Conservation (phyloP, 2,329 filamentous ascomycete species). For the Xylariomycetidae sp. region DNA sequence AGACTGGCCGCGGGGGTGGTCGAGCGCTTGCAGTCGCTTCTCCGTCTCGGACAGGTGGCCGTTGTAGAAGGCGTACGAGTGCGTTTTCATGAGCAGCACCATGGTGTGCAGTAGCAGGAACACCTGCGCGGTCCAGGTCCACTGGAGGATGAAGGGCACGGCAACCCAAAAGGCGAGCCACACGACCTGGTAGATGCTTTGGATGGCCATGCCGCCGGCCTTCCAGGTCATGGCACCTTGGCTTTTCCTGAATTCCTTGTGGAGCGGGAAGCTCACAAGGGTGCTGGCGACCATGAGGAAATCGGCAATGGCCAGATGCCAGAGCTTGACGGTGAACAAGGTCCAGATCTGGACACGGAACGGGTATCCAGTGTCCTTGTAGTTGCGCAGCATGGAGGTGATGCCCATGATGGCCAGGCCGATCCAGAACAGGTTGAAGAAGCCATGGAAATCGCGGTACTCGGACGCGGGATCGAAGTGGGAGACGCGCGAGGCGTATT, state of each 20-base stretch:
- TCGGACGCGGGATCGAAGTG: conserved; percentile 93
- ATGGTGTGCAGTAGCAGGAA: conserved; percentile 89
- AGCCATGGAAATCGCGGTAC: conserved; percentile 90
- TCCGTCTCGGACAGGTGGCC: conserved; percentile 88
- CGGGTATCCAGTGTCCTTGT: conserved; percentile 87
- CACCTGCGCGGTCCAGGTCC: conserved; percentile 97
- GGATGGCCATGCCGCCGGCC: conserved; percentile 69
- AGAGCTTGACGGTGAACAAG: conserved; percentile 81
- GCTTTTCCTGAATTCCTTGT: conserved; percentile 56
- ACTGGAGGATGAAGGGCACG: conserved; percentile 77
- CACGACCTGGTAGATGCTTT: conserved; percentile 70
- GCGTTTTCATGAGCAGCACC: conserved; percentile 96
- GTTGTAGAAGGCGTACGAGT: conserved; percentile 97
- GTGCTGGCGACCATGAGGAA: conserved; percentile 77
- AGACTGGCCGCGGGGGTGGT: conserved; percentile 65
- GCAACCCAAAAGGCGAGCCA: conserved; percentile 83
- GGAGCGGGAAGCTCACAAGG: conserved; percentile 64
- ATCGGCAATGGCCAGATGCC: conserved; percentile 80
- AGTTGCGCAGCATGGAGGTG: conserved; percentile 85
- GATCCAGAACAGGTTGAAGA: conserved; percentile 98
- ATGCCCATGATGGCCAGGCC: conserved; percentile 94
- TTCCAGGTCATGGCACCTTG: conserved; percentile 62
- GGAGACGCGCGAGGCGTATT: conserved; percentile 84
- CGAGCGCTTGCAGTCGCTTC: conserved; percentile 71
- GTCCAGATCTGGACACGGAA: conserved; percentile 82